These are phyloP conservation scores for Metschnikowia sp. DNA, from an alignment of 805 yeast species.

Conservation along the genomic window DNA sequence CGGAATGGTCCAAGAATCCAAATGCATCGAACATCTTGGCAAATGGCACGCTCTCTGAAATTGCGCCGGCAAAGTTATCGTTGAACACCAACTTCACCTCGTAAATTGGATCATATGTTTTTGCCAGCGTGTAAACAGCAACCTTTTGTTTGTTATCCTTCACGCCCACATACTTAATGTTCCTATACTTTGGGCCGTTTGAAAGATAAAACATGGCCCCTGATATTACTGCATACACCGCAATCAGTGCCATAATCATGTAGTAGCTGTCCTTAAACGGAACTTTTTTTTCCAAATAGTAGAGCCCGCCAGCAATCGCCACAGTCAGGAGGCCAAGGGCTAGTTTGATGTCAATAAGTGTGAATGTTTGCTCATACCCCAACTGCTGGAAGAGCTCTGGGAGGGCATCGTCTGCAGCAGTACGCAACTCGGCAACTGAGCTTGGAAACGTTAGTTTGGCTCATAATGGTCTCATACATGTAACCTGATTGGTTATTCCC, in stretches of 20 bases:
- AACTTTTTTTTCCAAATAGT: constrained; percentile 46
- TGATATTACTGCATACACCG: constrained; percentile 36
- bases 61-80: constrained; percentile 15
- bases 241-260: constrained; percentile 34
- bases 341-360: constrained; percentile 43
- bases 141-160: constrained; percentile 32
- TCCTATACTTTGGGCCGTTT: constrained; percentile 34
- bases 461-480: too few relatives aligned
- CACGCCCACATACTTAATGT: constrained; percentile 46
- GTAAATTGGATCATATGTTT: constrained; percentile 45
- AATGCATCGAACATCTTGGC: constrained; percentile 44
- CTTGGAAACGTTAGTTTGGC: constrained; percentile 19
- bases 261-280: constrained; percentile 37
- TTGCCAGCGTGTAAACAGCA: constrained; percentile 36
- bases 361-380: constrained; percentile 48
- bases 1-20: constrained; percentile 42
- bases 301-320: constrained; percentile 43
- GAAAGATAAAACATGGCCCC: constrained; percentile 32
- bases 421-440: constrained; percentile 47
- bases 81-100: constrained; percentile 30
- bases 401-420: constrained; percentile 49
- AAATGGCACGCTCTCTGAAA: constrained; percentile 28
- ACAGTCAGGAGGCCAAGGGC: constrained; percentile 49
- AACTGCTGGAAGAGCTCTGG: constrained; percentile 38
- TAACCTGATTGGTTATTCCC: background rate